Evolutionary conservation across 2,329 filamentous ascomycete genomes (phyloP).

Genomic region (Rhynchosporium agropyri): DNA sequence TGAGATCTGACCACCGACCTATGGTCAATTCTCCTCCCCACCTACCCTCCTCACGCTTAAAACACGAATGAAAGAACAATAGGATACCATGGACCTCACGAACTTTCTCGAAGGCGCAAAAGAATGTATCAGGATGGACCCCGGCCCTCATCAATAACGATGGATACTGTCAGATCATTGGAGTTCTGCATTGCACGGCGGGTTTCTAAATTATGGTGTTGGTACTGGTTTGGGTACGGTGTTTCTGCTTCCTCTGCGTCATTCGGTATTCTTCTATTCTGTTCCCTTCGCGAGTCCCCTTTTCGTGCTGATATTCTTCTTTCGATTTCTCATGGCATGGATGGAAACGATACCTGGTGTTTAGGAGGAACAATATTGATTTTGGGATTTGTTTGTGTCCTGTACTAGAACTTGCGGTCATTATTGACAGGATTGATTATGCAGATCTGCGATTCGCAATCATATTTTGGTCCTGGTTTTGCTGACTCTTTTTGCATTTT

Average conservation of each 20-base stretch:
- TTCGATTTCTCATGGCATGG: constrained; percentile 33
- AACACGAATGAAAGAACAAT: constrained; percentile 30
- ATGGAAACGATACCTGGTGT: constrained; percentile 42
- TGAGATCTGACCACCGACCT: constrained; percentile 25
- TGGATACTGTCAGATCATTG: constrained; percentile 31
- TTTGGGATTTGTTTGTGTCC: constrained; percentile 18
- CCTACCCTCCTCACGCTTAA: constrained; percentile 21
- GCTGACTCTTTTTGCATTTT: constrained; percentile 11
- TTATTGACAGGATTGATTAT: constrained; percentile 21
- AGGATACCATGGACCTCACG: constrained; percentile 38
- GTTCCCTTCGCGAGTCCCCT: constrained; percentile 19
- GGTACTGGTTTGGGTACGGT: constrained; percentile 34
- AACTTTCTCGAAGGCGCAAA: constrained; percentile 42
- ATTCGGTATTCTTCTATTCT: constrained; percentile 22
- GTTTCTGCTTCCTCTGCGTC: constrained; percentile 28
- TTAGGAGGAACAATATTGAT: constrained; percentile 29
- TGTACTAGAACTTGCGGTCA: constrained; percentile 13
- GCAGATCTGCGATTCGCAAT: constrained; percentile 35
- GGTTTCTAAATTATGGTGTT: constrained; percentile 38
- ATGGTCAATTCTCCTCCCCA: constrained; percentile 18
- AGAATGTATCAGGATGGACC: constrained; percentile 32
- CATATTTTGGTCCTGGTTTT: constrained; percentile 15
- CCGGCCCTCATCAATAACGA: constrained; percentile 26
- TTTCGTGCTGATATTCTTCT: constrained; percentile 22
- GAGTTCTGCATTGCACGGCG: constrained; percentile 39